phyloP scores from a whole-genome alignment of 2,329 filamentous ascomycete species.

The Aspergillus floridensis region DNA sequence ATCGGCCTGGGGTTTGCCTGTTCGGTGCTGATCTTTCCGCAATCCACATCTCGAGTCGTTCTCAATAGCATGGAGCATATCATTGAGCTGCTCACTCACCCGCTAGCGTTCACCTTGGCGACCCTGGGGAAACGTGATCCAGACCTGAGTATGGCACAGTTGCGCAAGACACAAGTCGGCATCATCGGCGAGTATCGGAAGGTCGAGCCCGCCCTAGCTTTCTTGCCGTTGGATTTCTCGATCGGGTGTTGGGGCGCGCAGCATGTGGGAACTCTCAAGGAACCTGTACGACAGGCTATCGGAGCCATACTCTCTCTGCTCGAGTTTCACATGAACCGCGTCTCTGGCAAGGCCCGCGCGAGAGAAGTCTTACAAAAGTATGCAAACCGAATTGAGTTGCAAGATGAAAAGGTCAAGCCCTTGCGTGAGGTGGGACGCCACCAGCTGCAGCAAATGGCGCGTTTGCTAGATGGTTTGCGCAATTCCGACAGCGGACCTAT shows the following conservation, averaged over 20 bases:
- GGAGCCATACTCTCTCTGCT: constrained; percentile 38
- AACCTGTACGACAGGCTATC: constrained; percentile 37
- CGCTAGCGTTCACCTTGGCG: constrained; percentile 31
- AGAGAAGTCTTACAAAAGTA: not conserved
- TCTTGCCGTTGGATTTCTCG: constrained; percentile 50
- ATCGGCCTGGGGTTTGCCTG: constrained; percentile 47
- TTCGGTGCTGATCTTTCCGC: constrained; percentile 49
- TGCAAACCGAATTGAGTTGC: not conserved
- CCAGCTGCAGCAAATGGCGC: not conserved
- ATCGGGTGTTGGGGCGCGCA: constrained; percentile 47
- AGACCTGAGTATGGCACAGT: constrained; percentile 16
- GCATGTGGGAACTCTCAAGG: constrained; percentile 42
- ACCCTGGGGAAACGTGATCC: constrained; percentile 17
- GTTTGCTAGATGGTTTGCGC: not conserved
- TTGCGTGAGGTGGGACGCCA: not conserved
- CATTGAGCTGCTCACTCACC: constrained; percentile 25
- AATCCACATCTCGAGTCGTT: constrained; percentile 49
- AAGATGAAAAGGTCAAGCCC: not conserved
- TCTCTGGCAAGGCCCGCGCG: constrained; percentile 4
- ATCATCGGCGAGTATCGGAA: constrained; percentile 40
- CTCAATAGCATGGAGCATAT: constrained; percentile 35
- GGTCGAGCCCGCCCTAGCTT: constrained; percentile 42
- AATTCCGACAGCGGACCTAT: not conserved
- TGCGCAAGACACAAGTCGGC: constrained; percentile 32
- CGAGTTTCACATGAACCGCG: constrained; percentile 44